phyloP scores from a whole-genome alignment of 2,329 filamentous ascomycete genomes.

The Aspergillus ochraceoroseus region DNA sequence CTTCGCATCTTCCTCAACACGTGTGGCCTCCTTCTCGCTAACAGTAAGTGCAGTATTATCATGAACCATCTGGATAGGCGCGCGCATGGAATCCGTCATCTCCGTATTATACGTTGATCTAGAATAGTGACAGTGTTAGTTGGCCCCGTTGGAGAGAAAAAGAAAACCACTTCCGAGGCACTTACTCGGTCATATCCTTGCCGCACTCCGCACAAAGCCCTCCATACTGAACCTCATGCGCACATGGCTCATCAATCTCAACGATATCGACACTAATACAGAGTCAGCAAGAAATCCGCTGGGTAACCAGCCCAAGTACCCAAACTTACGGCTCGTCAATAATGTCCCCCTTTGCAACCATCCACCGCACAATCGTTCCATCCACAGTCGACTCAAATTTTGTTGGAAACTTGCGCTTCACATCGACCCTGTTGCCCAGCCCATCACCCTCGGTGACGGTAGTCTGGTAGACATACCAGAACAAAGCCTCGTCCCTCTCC shows the following conservation, averaged over 20 bases:
- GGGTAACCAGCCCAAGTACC: slow-evolving; percentile 1
- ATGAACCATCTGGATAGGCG: slow-evolving; percentile 91
- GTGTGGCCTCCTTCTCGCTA: slow-evolving; percentile 72
- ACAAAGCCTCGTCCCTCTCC: slow-evolving; percentile 68
- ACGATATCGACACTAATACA: slow-evolving; percentile 53
- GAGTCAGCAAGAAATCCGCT: slow-evolving; percentile 43
- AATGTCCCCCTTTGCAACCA: slow-evolving; percentile 51
- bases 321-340: slow-evolving; percentile 38
- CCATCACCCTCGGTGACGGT: slow-evolving; percentile 62
- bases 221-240: slow-evolving; percentile 84
- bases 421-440: slow-evolving; percentile 67
- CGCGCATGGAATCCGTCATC: slow-evolving; percentile 71
- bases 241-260: slow-evolving; percentile 83
- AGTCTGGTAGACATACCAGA: slow-evolving; percentile 83
- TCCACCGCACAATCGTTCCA: slow-evolving; percentile 72
- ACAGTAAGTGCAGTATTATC: slow-evolving; percentile 83
- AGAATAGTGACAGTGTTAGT: slow-evolving; percentile 1
- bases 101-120: slow-evolving; percentile 74
- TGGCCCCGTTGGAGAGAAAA: background rate
- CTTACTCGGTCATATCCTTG: slow-evolving; percentile 85
- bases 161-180: slow-evolving; percentile 12
- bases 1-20: slow-evolving; percentile 81
- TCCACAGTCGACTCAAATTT: slow-evolving; percentile 81
- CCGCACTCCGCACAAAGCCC: slow-evolving; percentile 90
- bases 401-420: slow-evolving; percentile 65